These are phyloP conservation scores for Lichtheimia corymbifera DNA, from an alignment of 371 early-diverging fungal genomes.

Conservation along the genomic window DNA sequence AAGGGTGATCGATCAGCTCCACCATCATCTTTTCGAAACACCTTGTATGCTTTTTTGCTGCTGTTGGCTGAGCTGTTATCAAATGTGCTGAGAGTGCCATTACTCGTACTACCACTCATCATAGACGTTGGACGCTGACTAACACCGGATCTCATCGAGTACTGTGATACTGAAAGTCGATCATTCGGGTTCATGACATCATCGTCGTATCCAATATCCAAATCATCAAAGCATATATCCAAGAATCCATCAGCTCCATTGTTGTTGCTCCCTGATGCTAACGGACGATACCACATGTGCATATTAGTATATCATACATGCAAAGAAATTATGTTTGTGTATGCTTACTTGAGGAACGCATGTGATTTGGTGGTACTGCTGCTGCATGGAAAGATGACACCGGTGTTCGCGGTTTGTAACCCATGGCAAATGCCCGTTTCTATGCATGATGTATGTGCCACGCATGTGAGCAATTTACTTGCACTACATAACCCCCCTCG, in stretches of 20 bases:
- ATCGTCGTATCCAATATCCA: constrained; percentile 37
- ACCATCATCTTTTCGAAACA: constrained; percentile 41
- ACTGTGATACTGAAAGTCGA: constrained; percentile 16
- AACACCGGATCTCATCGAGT: constrained; percentile 18
- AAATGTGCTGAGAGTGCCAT: constrained; percentile 19
- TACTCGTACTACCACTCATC: constrained; percentile 30
- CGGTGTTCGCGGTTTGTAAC: constrained; percentile 6
- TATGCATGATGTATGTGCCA: not conserved
- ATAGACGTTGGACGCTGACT: constrained; percentile 33
- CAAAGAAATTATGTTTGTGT: not conserved
- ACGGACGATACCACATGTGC: too few species aligned
- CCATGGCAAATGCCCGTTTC: constrained; percentile 11
- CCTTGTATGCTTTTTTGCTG: constrained; percentile 42
- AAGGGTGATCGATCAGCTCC: constrained; percentile 3
- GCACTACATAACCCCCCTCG: not conserved
- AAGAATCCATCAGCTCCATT: constrained; percentile 1
- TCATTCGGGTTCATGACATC: constrained; percentile 13
- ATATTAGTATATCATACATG: not conserved
- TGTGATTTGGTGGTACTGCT: not conserved
- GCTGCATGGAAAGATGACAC: constrained; percentile 2
- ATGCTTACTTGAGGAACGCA: constrained; percentile 5
- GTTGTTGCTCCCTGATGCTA: not conserved
- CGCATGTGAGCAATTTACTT: constrained; percentile 4
- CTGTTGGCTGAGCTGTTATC: constrained; percentile 7
- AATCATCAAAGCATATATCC: constrained; percentile 29